These are phyloP conservation scores for Hibiscus tridactylites DNA, from an alignment of 345 rosid species.

Conservation along the genomic window DNA sequence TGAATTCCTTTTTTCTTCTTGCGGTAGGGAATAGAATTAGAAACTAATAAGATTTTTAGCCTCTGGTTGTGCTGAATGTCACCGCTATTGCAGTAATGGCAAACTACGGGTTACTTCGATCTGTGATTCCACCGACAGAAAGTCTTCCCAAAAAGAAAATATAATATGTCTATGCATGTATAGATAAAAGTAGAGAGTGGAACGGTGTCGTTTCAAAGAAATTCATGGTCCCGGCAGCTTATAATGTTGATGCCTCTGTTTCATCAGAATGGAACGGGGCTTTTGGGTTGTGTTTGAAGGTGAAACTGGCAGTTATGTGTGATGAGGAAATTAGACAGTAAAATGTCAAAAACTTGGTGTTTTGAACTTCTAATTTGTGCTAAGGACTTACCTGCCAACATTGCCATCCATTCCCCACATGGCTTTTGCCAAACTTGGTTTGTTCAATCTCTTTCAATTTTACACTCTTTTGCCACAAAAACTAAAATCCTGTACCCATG, in stretches of 20 bases:
- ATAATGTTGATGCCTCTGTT: background rate
- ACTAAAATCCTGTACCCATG: background rate
- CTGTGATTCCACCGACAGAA: conserved; percentile 1
- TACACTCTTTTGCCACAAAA: background rate
- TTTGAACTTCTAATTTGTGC: too few relatives aligned
- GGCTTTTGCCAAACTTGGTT: too few relatives aligned
- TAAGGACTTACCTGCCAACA: too few relatives aligned
- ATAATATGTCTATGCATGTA: background rate
- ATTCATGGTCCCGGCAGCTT: background rate
- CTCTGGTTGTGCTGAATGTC: background rate
- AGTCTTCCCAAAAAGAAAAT: background rate
- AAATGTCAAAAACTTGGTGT: background rate
- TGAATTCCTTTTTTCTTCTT: background rate
- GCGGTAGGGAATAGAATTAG: background rate
- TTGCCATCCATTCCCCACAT: too few relatives aligned
- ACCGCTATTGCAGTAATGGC: background rate
- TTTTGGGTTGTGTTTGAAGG: background rate
- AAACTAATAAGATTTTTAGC: background rate
- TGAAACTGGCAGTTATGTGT: background rate
- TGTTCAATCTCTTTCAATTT: background rate
- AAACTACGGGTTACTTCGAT: background rate
- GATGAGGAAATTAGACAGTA: background rate
- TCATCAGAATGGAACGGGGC: background rate
- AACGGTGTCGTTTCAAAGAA: background rate
- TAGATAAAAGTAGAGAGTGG: background rate